Evolutionary conservation across 176 grass and related monocot genomes (phyloP).

Genomic region (Lolium perenne): DNA sequence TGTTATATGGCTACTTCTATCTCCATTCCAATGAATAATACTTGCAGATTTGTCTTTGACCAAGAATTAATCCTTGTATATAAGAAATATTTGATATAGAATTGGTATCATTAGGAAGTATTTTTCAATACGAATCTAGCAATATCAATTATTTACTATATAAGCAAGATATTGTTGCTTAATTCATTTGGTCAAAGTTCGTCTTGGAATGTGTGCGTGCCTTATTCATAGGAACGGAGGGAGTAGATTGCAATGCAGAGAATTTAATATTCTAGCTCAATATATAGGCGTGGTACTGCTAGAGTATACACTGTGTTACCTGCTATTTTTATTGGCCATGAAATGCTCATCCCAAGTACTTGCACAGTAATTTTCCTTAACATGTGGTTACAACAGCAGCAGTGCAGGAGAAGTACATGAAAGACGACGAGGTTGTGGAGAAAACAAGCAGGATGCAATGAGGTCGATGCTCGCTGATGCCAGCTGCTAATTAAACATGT

Average conservation of each 20-base stretch:
- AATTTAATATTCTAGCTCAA: neutral
- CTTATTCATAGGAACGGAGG: too few relatives aligned
- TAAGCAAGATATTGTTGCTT: too few relatives aligned
- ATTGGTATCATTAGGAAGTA: too few relatives aligned
- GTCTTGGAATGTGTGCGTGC: too few relatives aligned
- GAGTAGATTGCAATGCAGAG: neutral
- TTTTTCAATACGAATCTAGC: too few relatives aligned
- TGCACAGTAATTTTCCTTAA: slow-evolving; percentile 57
- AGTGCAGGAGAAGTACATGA: slow-evolving; percentile 97
- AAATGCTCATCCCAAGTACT: neutral
- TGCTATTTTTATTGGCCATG: slow-evolving; percentile 5
- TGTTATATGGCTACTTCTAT: neutral
- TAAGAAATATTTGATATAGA: too few relatives aligned
- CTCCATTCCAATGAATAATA: too few relatives aligned
- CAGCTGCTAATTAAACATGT: neutral
- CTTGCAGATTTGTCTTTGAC: too few relatives aligned
- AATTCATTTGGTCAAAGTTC: too few relatives aligned
- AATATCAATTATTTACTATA: too few relatives aligned
- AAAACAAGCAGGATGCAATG: slow-evolving; percentile 41
- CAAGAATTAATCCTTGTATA: too few relatives aligned
- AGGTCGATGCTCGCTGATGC: neutral
- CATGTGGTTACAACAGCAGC: slow-evolving; percentile 70
- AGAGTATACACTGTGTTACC: neutral
- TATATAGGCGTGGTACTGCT: neutral
- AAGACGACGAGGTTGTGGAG: slow-evolving; percentile 63